Evolutionary conservation across 768 basidiomycete genomes (phyloP).

Genomic region (Rubroboletus satanas): DNA sequence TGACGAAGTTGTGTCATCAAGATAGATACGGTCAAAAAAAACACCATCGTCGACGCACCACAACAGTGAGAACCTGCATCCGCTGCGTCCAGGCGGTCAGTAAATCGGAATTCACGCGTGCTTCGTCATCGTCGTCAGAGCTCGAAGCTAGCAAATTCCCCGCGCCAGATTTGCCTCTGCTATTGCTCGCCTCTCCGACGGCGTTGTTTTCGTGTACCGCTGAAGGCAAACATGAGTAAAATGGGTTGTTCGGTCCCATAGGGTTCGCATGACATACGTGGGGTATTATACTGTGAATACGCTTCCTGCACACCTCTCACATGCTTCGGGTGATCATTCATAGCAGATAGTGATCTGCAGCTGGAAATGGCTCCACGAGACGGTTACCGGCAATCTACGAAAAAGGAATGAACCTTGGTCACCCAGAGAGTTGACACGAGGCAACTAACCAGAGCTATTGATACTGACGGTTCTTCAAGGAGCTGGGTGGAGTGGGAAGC

Average conservation of each 20-base stretch:
- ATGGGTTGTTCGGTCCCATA: background rate
- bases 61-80: slow-evolving; percentile 26
- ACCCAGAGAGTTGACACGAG: background rate
- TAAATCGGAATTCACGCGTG: slow-evolving; percentile 15
- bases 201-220: slow-evolving; percentile 1
- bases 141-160: background rate
- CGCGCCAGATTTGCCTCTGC: slow-evolving; percentile 1
- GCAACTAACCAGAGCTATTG: slow-evolving; percentile 7
- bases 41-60: slow-evolving; percentile 17
- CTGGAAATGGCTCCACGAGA: background rate
- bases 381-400: background rate
- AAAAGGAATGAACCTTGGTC: background rate
- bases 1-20: background rate
- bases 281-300: slow-evolving; percentile 2
- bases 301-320: background rate
- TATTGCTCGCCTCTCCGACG: slow-evolving; percentile 2
- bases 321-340: slow-evolving; percentile 1
- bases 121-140: slow-evolving; percentile 6
- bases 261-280: slow-evolving; percentile 14
- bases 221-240: slow-evolving; percentile 2
- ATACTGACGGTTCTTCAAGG: background rate
- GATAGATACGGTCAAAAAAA: background rate
- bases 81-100: slow-evolving; percentile 25
- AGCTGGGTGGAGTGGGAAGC: background rate
- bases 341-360: background rate